These are phyloP conservation scores for Solanum sejunctum DNA, from an alignment of 257 asterid species.

Conservation along the genomic window DNA sequence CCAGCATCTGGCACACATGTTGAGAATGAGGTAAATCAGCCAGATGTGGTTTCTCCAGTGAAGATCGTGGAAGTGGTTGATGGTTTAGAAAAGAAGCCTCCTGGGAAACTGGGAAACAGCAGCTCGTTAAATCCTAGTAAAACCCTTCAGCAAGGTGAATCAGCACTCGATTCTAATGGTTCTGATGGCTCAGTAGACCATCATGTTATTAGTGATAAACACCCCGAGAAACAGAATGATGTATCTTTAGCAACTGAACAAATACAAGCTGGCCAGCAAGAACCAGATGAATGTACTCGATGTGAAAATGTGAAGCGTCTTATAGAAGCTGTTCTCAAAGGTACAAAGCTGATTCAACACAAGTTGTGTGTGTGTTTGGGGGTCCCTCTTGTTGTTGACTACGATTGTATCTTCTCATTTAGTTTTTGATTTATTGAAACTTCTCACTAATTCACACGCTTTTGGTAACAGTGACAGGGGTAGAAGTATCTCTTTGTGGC, in stretches of 20 bases:
- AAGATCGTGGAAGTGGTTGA: slow-evolving; percentile 16
- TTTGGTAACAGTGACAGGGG: slow-evolving; percentile 28
- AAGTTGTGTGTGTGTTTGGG: slow-evolving; percentile 9
- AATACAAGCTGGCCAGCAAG: slow-evolving; percentile 9
- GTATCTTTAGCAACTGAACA: slow-evolving; percentile 2
- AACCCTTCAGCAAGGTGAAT: not conserved
- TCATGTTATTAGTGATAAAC: slow-evolving; percentile 15
- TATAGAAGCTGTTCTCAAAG: slow-evolving; percentile 11
- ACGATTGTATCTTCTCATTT: not conserved
- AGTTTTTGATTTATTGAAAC: not conserved
- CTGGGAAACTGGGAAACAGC: slow-evolving; percentile 11
- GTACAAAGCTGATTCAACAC: slow-evolving; percentile 14
- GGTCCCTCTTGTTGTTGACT: not conserved
- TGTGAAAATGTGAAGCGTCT: slow-evolving; percentile 25
- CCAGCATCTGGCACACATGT: not conserved
- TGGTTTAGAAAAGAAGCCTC: slow-evolving; percentile 17
- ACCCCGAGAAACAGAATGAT: slow-evolving; percentile 17
- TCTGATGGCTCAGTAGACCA: slow-evolving; percentile 17
- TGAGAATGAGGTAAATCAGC: not conserved
- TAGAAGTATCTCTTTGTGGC: slow-evolving; percentile 73
- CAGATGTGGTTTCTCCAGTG: slow-evolving; percentile 11
- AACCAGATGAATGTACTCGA: slow-evolving; percentile 16
- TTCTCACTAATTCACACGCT: not conserved
- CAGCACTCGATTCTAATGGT: slow-evolving; percentile 11
- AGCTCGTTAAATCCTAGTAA: slow-evolving; percentile 20